Conservation (phyloP, 257 asterid genomes). For the Oldenlandia corymbosa region DNA sequence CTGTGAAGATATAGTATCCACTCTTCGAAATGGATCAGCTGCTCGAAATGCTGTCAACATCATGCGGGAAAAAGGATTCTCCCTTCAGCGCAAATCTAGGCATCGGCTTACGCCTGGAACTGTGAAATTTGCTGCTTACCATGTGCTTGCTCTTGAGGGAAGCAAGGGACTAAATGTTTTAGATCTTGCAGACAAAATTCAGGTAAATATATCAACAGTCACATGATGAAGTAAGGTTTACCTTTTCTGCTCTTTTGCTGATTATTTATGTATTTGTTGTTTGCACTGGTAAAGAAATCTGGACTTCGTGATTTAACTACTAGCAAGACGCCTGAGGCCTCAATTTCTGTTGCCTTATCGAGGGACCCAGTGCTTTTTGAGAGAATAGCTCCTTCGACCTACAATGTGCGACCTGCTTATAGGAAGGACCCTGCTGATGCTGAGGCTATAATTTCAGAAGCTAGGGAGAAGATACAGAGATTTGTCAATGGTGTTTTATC, state of each 20-base stretch:
- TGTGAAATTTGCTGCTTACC: conserved; percentile 98
- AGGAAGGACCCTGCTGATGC: conserved; percentile 97
- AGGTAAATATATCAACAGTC: conserved; percentile 39
- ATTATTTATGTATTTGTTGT: conserved; percentile 17
- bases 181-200: conserved; percentile 95
- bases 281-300: conserved; percentile 53
- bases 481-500: conserved; percentile 74
- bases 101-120: conserved; percentile 99
- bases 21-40: conserved; percentile 86
- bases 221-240: neutral
- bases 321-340: conserved; percentile 99
- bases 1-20: conserved; percentile 82
- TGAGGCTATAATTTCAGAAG: conserved; percentile 68
- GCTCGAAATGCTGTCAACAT: conserved; percentile 88
- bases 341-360: conserved; percentile 97
- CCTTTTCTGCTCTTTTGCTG: conserved; percentile 6
- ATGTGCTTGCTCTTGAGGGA: conserved; percentile 98
- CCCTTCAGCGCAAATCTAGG: conserved; percentile 75
- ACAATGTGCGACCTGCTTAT: conserved; percentile 81
- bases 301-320: conserved; percentile 95
- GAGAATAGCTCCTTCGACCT: conserved; percentile 96
- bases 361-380: conserved; percentile 96
- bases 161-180: conserved; percentile 89
- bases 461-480: conserved; percentile 85
- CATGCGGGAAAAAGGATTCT: conserved; percentile 87